Base-by-base conservation (phyloP, 1,284 basidiomycete species). In the Ganoderma sinense region DNA sequence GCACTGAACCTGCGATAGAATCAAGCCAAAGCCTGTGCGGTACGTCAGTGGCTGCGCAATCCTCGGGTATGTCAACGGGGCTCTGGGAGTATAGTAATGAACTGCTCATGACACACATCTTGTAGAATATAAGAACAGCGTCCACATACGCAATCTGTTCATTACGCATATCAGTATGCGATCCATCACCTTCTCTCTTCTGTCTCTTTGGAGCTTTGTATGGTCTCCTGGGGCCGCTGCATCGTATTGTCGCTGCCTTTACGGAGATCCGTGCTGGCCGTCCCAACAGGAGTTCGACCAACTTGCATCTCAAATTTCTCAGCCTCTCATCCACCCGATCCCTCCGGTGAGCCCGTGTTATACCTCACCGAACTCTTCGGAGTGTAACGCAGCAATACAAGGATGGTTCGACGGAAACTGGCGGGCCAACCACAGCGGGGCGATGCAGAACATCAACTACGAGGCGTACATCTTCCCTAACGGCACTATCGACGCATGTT, bases 201-300 rank as follows among this genome's bases (percentile, higher is more conserved):
- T 41, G 26, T 20, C 26, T 13, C 36, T 43, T 26, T 59, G n/a
- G 36, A n/a, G 77, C 23, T 73, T 72, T 6, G 75, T 71, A 14
- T 63, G 83, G 6, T 26, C 80, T 4, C 79, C 80, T 13, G 67
- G 69, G 0, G 80, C 78, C 29, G 80, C 78, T 40, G 82, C 43
- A n/a, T n/a, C 13, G 14, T 31, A 39, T 11, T 79, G 78, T 45
- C 77, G 75, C 20, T 79, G 78, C 65, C 59, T 71, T 58, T 82
- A 76, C 51, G 78, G 78, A 6, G 75, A 83, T 14, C 11, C 75
- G 0, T 87, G 85, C 73, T 87, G 85, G 85, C 86, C 86, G 0
- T 76, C 74, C 6, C 65, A 77, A 0, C 56, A 73, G 3, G 77
- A 79, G 1, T 85, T 86, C 67, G 63, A 74, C 5, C 36, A 72